phyloP scores from a whole-genome alignment of 2,329 filamentous ascomycete genomes.

The Trichoderma koningiopsis region DNA sequence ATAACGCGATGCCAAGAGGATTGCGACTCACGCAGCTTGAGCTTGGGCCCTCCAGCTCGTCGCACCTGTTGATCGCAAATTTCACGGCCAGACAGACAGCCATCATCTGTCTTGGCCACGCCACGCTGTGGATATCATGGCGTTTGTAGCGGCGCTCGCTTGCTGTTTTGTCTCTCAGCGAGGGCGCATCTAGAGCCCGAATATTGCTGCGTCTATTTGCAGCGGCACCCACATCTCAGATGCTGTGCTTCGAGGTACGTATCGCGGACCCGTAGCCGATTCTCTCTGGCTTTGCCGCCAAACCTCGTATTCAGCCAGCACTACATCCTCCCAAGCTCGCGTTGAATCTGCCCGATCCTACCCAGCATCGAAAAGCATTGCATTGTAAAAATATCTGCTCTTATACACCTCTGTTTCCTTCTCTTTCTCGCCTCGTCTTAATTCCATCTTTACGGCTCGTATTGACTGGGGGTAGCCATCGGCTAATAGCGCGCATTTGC shows the following conservation, averaged over 20 bases:
- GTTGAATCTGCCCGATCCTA: slow-evolving; percentile 9
- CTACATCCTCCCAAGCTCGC: neutral
- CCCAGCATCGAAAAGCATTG: neutral
- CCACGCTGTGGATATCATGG: slow-evolving; percentile 1
- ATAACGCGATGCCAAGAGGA: neutral
- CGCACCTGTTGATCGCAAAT: slow-evolving; percentile 8
- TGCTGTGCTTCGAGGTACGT: slow-evolving; percentile 3
- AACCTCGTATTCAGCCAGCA: slow-evolving; percentile 24
- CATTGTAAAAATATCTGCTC: neutral
- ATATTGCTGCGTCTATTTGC: slow-evolving; percentile 2
- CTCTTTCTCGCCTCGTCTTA: no score
- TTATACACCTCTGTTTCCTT: neutral
- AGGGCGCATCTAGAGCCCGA: neutral
- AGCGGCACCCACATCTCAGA: neutral
- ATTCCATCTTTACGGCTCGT: neutral
- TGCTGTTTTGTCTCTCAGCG: slow-evolving; percentile 10
- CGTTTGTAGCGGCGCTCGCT: slow-evolving; percentile 7
- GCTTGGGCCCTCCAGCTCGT: neutral
- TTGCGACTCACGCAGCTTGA: neutral
- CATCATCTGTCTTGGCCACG: neutral
- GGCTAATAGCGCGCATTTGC: neutral
- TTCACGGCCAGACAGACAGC: neutral
- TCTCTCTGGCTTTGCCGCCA: slow-evolving; percentile 9
- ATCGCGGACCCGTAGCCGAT: slow-evolving; percentile 15
- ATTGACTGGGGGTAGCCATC: neutral